These are phyloP conservation scores for Stygiomarasmius scandens DNA, from an alignment of 1,284 basidiomycete species.

Conservation along the genomic window DNA sequence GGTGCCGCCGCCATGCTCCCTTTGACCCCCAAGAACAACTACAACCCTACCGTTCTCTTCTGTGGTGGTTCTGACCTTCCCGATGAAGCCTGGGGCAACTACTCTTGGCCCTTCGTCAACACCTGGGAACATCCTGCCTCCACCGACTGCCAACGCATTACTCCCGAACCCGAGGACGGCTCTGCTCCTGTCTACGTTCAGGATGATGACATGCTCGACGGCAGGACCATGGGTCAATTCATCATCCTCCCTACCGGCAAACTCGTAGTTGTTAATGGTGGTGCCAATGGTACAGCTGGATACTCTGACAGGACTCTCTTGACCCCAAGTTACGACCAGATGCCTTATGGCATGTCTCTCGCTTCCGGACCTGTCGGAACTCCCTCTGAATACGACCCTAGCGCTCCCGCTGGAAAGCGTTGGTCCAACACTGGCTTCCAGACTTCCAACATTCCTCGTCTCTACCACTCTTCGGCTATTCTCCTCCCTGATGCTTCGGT, in stretches of 20 bases:
- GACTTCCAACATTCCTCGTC: conserved; percentile 66
- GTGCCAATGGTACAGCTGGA: conserved; percentile 60
- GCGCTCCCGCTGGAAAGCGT: conserved; percentile 60
- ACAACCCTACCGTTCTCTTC: conserved; percentile 76
- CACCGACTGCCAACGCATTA: conserved; percentile 43
- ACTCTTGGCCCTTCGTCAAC: conserved; percentile 55
- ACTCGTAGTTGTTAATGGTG: conserved; percentile 71
- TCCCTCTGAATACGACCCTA: conserved; percentile 79
- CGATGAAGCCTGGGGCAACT: conserved; percentile 61
- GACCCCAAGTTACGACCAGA: conserved; percentile 34
- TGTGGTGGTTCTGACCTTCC: conserved; percentile 76
- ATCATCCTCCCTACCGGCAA: conserved; percentile 38
- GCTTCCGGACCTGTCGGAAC: conserved; percentile 66
- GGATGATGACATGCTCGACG: conserved; percentile 77
- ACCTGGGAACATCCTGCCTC: conserved; percentile 71
- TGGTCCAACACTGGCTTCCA: conserved; percentile 74
- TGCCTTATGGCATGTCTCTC: conserved; percentile 60
- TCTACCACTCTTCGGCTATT: conserved; percentile 90
- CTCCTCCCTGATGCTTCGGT: conserved; percentile 89
- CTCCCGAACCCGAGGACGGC: conserved; percentile 13
- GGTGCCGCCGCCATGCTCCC: conserved; percentile 84
- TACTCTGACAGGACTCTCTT: conserved; percentile 44
- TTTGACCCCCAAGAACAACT: conserved; percentile 80
- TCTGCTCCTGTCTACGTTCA: conserved; percentile 38
- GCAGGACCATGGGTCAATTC: conserved; percentile 29